Base-by-base conservation (phyloP, 805 yeast species). In the Ogataea wickerhamii region DNA sequence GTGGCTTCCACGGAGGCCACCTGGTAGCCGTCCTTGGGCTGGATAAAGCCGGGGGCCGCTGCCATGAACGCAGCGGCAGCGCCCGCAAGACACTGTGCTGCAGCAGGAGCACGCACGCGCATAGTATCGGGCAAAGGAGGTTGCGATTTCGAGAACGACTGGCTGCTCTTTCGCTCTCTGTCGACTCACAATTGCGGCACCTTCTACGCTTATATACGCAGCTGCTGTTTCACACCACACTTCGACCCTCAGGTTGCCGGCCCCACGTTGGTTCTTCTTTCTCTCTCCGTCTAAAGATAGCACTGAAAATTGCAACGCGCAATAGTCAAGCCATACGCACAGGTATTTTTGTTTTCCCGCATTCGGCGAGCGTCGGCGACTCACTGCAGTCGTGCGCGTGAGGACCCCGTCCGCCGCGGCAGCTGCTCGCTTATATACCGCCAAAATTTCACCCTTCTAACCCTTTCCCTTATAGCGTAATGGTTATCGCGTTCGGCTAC, bases 401-500 rank as follows among this genome's bases (percentile, higher is more conserved):
- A 10, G 11, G 17, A 12, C 8, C 8, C 29, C 29, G 14, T 7
- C 17, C n/a, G 7, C 16, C 8, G 11, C 7, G 8, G 7, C n/a
- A 6, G 29, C 29, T 8, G n/a, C 16, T 11, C 16, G 16, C 29
- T 26, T 14, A 26, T 26, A 26, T 11, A 8, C 29, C 29, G 11
- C 8, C 29, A 11, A 11, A 26, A 26, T 11, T 26, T 7, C n/a
- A 26, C 17, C 17, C 16, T 26, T 11, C 16, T 16, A 29, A 29
- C 22, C 32, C 32, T 29, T 41, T 52, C 55, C 57, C 57, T 52
- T 53, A 48, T 54, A 53, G 59, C 59, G 56, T 49, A 54, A 53
- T 51, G 56, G 58, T 53, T 49, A 52, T 51, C 57, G 58, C 58
- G 57, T 55, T 54, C 53, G 58, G 59, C 59, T 54, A 54, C 59